Base-by-base conservation (phyloP, 1,284 basidiomycete genomes). In the Gomphus sp. region DNA sequence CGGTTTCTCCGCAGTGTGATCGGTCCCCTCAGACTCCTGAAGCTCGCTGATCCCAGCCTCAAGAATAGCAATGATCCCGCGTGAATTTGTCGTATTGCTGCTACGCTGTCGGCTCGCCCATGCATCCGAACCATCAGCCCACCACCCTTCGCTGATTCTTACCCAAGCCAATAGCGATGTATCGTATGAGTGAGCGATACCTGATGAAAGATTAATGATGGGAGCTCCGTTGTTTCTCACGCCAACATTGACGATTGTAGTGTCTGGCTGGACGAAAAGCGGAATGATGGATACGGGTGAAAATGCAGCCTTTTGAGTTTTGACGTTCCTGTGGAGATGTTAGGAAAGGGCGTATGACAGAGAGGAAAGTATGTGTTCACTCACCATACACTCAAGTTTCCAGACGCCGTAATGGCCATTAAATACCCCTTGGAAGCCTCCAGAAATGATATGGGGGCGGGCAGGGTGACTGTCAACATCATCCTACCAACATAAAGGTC, bases 201-300 rank as follows among this genome's bases (percentile, higher is more conserved):
- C 89, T 28, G 81, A 84, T 0, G 89, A 89, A 48, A 89, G 81
- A 50, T 85, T 78, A 56, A 97, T 71, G 52, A 95, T 73, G 0
- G 91, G 88, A 0, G 79, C 75, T 5, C 93, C 93, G 66, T 92
- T 93, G 0, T 86, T 78, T 33, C 89, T 82, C 31, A 94, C 77
- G 10, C 76, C 70, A 8, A 82, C 83, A 1, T 84, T 79, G 8
- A 79, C 72, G 62, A 87, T 76, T 28, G 75, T 76, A 55, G 75
- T 72, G 60, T 85, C 84, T 0, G 80, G 80, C 0, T 77, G 77
- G 12, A 72, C 71, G 36, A 92, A 73, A 22, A 93, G 73, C 4
- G 85, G 74, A 0, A 74, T 68, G 28, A 93, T 71, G 28, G 84
- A 84, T 7, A 80, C 73, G 0, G 91, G 82, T 0, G 84, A 72